Conservation (phyloP, 345 rosid species). For the Citrus cavaleriei region DNA sequence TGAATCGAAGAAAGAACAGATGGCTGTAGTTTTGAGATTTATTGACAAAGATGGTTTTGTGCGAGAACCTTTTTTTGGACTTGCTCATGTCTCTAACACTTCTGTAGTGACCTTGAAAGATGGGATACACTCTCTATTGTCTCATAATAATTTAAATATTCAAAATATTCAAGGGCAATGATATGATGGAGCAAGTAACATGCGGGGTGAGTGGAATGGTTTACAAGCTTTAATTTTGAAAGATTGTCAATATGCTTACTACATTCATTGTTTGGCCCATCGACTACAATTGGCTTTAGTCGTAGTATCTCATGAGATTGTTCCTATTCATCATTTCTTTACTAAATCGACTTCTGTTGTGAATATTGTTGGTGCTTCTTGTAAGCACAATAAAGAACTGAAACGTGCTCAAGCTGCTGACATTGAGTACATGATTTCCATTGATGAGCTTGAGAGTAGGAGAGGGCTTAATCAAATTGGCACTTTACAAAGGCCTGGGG, state of each 20-base stretch:
- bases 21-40: too few relatives aligned
- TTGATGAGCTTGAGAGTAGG: not conserved
- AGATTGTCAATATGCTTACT: not conserved
- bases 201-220: not conserved
- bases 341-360: not conserved
- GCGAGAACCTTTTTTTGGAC: too few relatives aligned
- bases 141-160: not conserved
- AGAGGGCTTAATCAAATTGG: not conserved
- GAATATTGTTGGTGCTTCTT: not conserved
- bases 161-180: not conserved
- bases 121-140: not conserved
- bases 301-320: not conserved
- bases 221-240: not conserved
- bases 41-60: too few relatives aligned
- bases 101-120: too few relatives aligned
- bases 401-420: not conserved
- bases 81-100: too few relatives aligned
- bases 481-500: not conserved
- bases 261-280: constrained; percentile 7
- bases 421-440: not conserved
- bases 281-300: not conserved
- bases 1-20: too few relatives aligned
- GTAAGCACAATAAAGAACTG: not conserved
- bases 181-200: constrained; percentile 13
- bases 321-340: not conserved